Percentiles rank a stretch among this genome's conserved stretches.
Conservation (phyloP, 345 rosid genomes). For the Bretschneidera sinensis region DNA sequence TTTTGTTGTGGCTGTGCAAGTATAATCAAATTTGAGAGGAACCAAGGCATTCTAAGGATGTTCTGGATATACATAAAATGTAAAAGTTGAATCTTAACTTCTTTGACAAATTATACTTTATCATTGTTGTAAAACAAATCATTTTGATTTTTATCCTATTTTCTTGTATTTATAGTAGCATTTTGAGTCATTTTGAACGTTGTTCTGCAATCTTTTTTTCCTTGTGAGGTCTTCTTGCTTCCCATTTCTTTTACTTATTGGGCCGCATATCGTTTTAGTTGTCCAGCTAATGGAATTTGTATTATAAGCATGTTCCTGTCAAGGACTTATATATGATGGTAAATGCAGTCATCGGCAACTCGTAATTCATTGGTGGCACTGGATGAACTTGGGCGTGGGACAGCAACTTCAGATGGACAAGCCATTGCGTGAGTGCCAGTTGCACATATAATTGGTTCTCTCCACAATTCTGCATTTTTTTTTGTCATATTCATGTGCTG, state of each 20-base stretch:
- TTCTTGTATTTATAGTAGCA: neutral
- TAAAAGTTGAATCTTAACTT: neutral
- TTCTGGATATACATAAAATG: neutral
- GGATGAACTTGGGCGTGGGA: slow-evolving; percentile 98
- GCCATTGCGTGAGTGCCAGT: slow-evolving; percentile 74
- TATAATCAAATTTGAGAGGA: neutral
- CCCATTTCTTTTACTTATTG: no score
- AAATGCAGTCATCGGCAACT: slow-evolving; percentile 74
- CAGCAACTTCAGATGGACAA: slow-evolving; percentile 97
- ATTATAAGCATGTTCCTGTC: neutral
- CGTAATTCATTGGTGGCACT: slow-evolving; percentile 74
- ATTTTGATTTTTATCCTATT: neutral
- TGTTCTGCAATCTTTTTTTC: neutral
- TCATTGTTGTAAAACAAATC: neutral
- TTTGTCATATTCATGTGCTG: neutral
- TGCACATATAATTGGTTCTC: slow-evolving; percentile 12
- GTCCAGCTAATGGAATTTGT: neutral
- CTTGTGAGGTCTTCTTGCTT: neutral
- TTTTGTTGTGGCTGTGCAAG: neutral
- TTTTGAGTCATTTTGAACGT: neutral
- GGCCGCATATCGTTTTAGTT: neutral
- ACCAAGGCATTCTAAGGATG: neutral
- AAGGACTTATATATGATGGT: slow-evolving; percentile 6
- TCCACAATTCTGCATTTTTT: neutral
- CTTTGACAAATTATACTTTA: neutral